Evolutionary conservation across 2,329 filamentous ascomycete species (phyloP).

Genomic region (Penicillium sp.): DNA sequence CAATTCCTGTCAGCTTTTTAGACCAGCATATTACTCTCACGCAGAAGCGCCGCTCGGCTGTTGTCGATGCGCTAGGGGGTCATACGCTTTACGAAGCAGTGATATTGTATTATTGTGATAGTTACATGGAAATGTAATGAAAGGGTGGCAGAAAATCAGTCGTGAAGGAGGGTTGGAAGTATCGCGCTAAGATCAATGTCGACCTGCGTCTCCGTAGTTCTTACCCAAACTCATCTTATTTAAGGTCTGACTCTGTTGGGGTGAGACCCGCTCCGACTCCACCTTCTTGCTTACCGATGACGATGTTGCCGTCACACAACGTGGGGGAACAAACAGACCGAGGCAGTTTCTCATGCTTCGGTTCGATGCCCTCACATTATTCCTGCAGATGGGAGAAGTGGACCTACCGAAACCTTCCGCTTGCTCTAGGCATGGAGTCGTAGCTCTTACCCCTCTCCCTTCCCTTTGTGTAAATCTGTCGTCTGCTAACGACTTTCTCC

Average conservation of each 20-base stretch:
- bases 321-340: neutral
- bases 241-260: neutral
- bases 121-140: too few species aligned
- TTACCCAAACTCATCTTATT: neutral
- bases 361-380: neutral
- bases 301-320: neutral
- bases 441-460: neutral
- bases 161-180: too few species aligned
- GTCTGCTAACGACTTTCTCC: neutral
- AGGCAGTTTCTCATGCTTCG: neutral
- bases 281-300: neutral
- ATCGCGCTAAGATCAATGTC: too few species aligned
- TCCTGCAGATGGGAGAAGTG: neutral
- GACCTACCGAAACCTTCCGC: neutral
- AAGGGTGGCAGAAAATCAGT: too few species aligned
- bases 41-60: too few species aligned
- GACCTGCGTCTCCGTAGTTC: too few species aligned
- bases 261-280: conserved; percentile 6
- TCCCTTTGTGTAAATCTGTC: neutral
- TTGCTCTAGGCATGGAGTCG: neutral
- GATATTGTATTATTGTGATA: too few species aligned
- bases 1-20: too few species aligned
- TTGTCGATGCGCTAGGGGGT: too few species aligned
- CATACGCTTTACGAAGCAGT: too few species aligned
- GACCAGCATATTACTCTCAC: too few species aligned